A percentile compares a stretch with the other conserved stretches of the same genome.
phyloP scores from a whole-genome alignment of 2,329 filamentous ascomycete genomes.

The Cytospora schulzeri region DNA sequence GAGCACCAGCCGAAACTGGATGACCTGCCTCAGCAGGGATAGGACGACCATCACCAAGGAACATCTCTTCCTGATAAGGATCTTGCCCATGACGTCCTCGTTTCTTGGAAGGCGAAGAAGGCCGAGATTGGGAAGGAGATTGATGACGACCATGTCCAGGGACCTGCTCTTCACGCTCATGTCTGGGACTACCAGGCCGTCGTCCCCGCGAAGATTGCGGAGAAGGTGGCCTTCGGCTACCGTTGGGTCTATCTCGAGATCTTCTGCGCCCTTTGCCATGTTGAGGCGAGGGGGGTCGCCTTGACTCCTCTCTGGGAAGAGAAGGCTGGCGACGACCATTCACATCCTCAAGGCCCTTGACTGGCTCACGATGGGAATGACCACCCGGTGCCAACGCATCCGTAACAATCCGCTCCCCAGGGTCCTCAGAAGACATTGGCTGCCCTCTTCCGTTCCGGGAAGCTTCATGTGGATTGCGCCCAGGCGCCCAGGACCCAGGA shows the following conservation, averaged over 20 bases:
- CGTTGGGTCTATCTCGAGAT: background rate
- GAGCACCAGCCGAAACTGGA: background rate
- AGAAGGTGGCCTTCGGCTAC: background rate
- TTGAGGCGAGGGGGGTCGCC: background rate
- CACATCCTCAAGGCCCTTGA: background rate
- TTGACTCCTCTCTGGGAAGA: background rate
- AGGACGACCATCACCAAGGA: background rate
- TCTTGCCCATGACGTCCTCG: background rate
- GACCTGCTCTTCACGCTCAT: background rate
- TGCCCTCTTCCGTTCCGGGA: background rate
- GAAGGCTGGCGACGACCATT: constrained; percentile 4
- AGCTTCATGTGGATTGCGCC: background rate
- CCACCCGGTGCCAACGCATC: background rate
- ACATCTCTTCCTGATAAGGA: background rate
- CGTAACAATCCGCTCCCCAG: background rate
- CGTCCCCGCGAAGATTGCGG: background rate
- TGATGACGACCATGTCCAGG: background rate
- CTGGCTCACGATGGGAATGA: constrained; percentile 2
- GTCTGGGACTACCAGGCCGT: background rate
- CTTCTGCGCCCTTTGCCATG: background rate
- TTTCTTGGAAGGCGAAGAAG: background rate
- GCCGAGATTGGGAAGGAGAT: background rate
- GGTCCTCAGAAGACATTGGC: background rate
- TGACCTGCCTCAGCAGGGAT: background rate
- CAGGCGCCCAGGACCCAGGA: background rate